phyloP scores from a whole-genome alignment of 2,329 filamentous ascomycete genomes.

The Ciborinia camelliae region DNA sequence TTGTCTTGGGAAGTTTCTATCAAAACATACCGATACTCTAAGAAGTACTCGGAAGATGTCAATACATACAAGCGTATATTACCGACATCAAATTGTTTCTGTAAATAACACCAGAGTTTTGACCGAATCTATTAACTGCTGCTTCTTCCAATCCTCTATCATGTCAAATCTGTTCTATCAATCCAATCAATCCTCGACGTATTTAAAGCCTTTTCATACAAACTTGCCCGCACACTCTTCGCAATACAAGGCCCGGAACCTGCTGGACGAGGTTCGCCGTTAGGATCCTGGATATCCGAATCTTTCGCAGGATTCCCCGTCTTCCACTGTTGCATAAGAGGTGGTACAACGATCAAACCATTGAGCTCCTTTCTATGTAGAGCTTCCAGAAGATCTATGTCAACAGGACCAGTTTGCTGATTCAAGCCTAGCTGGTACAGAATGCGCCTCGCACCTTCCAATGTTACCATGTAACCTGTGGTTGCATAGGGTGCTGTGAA shows the following conservation, averaged over 20 bases:
- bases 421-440: background rate
- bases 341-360: background rate
- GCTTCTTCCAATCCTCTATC: background rate
- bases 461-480: slow-evolving; percentile 9
- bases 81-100: background rate
- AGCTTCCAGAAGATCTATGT: background rate
- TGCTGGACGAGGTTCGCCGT: background rate
- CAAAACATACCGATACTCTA: too few relatives aligned
- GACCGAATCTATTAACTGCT: background rate
- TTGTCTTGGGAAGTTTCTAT: too few relatives aligned
- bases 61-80: too few relatives aligned
- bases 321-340: background rate
- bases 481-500: background rate
- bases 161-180: background rate
- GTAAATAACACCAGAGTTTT: background rate
- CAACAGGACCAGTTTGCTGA: background rate
- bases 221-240: background rate
- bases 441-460: slow-evolving; percentile 3
- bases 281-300: background rate
- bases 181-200: background rate
- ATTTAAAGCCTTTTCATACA: background rate
- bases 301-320: slow-evolving; percentile 2
- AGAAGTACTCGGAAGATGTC: too few relatives aligned
- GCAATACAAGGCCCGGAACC: background rate
- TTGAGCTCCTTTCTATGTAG: background rate